Base-by-base conservation (phyloP, 208 protist species). In the Trypanosoma lewisi region DNA sequence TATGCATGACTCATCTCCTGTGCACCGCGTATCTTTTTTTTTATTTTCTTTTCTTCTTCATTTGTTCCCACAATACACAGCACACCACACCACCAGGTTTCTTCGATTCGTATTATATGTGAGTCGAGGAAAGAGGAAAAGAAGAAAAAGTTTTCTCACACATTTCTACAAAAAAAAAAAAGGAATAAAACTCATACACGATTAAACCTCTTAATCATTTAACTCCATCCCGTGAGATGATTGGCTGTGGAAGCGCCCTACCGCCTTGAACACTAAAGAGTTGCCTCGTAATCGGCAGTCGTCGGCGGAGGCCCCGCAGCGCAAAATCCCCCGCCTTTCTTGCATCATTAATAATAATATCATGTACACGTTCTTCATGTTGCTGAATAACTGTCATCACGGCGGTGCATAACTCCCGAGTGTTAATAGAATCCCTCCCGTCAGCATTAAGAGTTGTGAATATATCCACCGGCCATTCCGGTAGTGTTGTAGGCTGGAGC, bases 281-380 rank as follows among this genome's bases (percentile, higher is more conserved):
- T 25, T 72, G 66, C 30, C 36, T 27, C 16, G 57, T 65, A 23
- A 65, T 44, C 11, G 66, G 66, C 25, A 72, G 39, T 27, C 66
- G 42, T 5, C 55, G 54, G 4, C 66, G 66, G 0, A 72, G 31
- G 2, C 5, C 11, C 39, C 39, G 52, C 49, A 72, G 34, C n/a
- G 56, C 66, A 21, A 14, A 2, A 41, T 58, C 57, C 16, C 41
- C 59, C 14, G 33, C 14, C 23, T 61, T 57, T 31, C 30, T 19
- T 25, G 47, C n/a, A 1, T 42, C 49, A 6, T 14, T 30, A 30
- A 62, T 17, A 17, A 66, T 33, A 3, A 33, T 49, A 47, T 66
- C 49, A 27, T 66, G 60, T 9, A 66, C 27, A 36, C n/a, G 21
- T 34, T 51, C 14, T 28, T 58, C 61, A 48, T 67, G 61, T 21